These are phyloP conservation scores for Fusarium transvaalense DNA, from an alignment of 2,329 filamentous ascomycete genomes.

Conservation along the genomic window DNA sequence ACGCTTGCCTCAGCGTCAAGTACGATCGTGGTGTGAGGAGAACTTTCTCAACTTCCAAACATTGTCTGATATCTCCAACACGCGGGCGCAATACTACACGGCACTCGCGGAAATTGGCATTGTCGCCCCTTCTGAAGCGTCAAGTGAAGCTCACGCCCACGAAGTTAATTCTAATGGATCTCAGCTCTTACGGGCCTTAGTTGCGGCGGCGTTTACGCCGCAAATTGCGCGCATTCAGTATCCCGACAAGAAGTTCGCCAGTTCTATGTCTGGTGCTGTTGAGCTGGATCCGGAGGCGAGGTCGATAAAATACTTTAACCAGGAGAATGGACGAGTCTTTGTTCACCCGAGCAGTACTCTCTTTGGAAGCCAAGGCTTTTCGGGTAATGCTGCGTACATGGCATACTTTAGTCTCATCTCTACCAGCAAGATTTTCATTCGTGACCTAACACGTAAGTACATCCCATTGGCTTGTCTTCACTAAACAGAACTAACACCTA, in stretches of 20 bases:
- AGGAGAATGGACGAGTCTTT: constrained; percentile 88
- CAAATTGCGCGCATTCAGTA: constrained; percentile 94
- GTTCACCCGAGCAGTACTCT: constrained; percentile 90
- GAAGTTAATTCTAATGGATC: constrained; percentile 49
- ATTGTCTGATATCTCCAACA: constrained; percentile 88
- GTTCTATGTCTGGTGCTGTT: constrained; percentile 87
- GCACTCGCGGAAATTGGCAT: constrained; percentile 90
- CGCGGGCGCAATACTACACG: constrained; percentile 85
- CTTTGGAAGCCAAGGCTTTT: constrained; percentile 84
- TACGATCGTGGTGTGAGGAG: constrained; percentile 83
- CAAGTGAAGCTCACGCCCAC: constrained; percentile 47
- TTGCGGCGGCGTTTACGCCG: constrained; percentile 81
- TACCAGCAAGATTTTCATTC: constrained; percentile 90
- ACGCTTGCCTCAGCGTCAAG: constrained; percentile 69
- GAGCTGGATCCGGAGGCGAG: constrained; percentile 93
- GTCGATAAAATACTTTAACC: constrained; percentile 92
- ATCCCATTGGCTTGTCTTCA: background rate
- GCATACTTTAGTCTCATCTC: constrained; percentile 93
- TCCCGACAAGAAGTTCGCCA: constrained; percentile 94
- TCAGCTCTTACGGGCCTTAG: constrained; percentile 74
- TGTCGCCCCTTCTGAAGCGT: constrained; percentile 60
- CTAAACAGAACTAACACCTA: constrained; percentile 15
- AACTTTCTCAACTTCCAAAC: constrained; percentile 89
- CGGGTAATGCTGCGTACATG: constrained; percentile 80
- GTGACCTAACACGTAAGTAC: constrained; percentile 86